Evolutionary conservation across 176 grass and related monocot species (phyloP).

Genomic region (Rhipidocladum racemiflorum): DNA sequence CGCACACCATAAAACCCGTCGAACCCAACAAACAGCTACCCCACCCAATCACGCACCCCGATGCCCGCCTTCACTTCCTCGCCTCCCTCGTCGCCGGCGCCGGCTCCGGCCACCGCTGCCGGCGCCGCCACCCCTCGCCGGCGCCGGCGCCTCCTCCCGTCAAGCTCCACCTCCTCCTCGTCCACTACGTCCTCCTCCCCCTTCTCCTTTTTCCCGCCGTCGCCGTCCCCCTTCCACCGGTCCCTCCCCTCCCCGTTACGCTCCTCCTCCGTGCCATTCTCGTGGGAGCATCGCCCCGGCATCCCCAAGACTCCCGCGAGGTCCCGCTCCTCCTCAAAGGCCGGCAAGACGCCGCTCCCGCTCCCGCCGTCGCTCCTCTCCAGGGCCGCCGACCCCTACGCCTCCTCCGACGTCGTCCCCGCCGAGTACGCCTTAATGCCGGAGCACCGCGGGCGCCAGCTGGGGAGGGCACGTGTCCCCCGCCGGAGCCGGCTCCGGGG

Average conservation of each 20-base stretch:
- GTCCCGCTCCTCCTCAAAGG: constrained; percentile 13
- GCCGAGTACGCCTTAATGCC: constrained; percentile 31
- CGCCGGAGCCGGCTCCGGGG: background rate
- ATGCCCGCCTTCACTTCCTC: constrained; percentile 35
- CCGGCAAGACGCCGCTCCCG: constrained; percentile 25
- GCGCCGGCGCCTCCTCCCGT: background rate
- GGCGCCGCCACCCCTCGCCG: background rate
- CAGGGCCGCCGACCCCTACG: constrained; percentile 33
- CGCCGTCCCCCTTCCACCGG: constrained; percentile 36
- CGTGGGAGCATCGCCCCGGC: constrained; percentile 56
- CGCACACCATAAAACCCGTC: constrained; percentile 26
- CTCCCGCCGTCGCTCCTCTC: constrained; percentile 47
- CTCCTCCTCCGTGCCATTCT: constrained; percentile 46
- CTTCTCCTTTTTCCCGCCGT: constrained; percentile 15
- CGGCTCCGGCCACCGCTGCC: background rate
- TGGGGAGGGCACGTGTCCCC: background rate
- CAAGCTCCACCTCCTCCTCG: background rate
- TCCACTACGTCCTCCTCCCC: background rate
- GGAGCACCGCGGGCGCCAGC: background rate
- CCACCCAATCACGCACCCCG: background rate
- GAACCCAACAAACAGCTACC: background rate
- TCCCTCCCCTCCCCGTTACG: constrained; percentile 44
- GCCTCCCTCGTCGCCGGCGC: background rate
- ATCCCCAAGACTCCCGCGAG: constrained; percentile 49
- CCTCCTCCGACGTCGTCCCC: constrained; percentile 23